A percentile compares a stretch with the other conserved stretches of the same genome.
Evolutionary conservation across 768 basidiomycete genomes (phyloP).

Genomic region (Rhizopogon rudus): DNA sequence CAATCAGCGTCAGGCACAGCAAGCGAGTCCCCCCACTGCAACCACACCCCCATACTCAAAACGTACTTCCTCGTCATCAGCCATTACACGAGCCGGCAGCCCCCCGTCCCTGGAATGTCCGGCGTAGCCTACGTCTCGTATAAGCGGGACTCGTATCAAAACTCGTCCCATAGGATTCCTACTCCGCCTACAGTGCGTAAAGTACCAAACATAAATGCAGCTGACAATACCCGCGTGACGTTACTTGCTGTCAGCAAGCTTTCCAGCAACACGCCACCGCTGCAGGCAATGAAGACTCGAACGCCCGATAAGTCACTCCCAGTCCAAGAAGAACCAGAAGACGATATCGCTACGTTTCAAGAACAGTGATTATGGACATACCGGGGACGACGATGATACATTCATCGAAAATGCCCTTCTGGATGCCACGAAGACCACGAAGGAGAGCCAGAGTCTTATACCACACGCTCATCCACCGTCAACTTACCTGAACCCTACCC

Average conservation of each 20-base stretch:
- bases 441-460: constrained; percentile 53
- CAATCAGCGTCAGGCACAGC: no score
- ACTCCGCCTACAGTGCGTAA: constrained; percentile 24
- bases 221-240: constrained; percentile 22
- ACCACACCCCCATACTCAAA: no score
- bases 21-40: no score
- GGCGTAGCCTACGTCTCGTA: constrained; percentile 41
- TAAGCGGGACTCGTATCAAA: constrained; percentile 41
- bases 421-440: constrained; percentile 34
- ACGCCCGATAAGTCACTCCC: constrained; percentile 72
- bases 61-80: no score
- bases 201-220: constrained; percentile 12
- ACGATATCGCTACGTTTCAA: constrained; percentile 43
- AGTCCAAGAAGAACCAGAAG: constrained; percentile 76
- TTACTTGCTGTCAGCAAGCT: constrained; percentile 34
- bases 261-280: constrained; percentile 50
- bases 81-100: no score
- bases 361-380: constrained; percentile 36
- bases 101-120: no score
- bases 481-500: constrained; percentile 47
- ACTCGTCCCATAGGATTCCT: constrained; percentile 20
- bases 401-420: constrained; percentile 35
- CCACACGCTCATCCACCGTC: constrained; percentile 63
- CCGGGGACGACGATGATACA: constrained; percentile 43
- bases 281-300: constrained; percentile 47